Evolutionary conservation across 495 filamentous ascomycete species (phyloP), one percentile per base, ranked within the genome.

Genomic region (Lepidopterella palustris): DNA sequence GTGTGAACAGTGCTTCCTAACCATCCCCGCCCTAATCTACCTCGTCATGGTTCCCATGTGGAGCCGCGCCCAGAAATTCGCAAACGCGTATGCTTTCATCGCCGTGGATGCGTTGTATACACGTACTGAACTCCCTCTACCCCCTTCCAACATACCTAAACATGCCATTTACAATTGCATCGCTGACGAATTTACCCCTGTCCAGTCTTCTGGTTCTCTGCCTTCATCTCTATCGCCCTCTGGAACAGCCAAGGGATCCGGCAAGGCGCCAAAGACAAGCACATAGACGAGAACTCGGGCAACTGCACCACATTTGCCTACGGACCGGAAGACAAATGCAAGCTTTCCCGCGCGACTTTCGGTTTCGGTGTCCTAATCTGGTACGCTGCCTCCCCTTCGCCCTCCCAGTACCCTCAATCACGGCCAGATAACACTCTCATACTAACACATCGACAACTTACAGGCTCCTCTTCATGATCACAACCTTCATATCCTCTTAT

Each of bases 1-100:
- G 6, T 32, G 32, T 25, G 50, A 35, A 25, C 60, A 96, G 92
- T 93, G 88, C 74, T 95, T 90, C 82, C 73, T 96, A 59, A 85
- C 84, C 57, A 79, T 91, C 55, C 91, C 90, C 4, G 88, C 84
- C 24, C 81, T 93, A 61, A 81, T 96, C 58, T 97, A 92, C 71
- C 80, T 92, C 57, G 81, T 83, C 52, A 87, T 90, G 76, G 83
- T 90, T 4, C 91, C 90, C 24, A 84, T 89, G 68, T 96, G 89
- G 78, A 79, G 83, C n/a, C 84, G 90, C 59, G 88, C 90, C 27
- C 80, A 82, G 27, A 85, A 83, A 65, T 82, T 91, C 61, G 88
- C 88, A 47, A 85, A 95, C 63, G 86, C 89, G 9, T 91, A 93
- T 70, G 90, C 82, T 53, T 89, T 95, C 72, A 81, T 86, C 20